Evolutionary conservation across 2,329 filamentous ascomycete species (phyloP).

Genomic region (Emmonsiellopsis sp.): DNA sequence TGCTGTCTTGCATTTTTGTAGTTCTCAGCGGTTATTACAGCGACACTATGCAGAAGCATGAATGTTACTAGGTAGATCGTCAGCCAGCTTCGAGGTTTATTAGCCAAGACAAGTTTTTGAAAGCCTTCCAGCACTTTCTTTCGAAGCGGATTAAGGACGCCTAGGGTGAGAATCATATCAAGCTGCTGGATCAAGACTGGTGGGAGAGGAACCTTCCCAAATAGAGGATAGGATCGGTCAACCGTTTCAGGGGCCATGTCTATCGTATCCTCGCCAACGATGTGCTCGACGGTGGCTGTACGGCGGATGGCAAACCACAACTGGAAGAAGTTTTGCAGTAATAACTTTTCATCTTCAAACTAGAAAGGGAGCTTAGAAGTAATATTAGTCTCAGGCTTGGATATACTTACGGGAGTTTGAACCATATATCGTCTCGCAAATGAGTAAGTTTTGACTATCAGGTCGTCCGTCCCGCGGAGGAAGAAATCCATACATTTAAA

Average conservation of each 20-base stretch:
- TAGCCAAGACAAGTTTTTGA: neutral
- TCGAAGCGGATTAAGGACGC: neutral
- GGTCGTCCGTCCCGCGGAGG: neutral
- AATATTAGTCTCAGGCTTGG: neutral
- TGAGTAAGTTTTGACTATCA: neutral
- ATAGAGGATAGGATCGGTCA: neutral
- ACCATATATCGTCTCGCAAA: neutral
- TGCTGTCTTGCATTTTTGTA: neutral
- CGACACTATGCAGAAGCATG: neutral
- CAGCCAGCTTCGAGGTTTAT: neutral
- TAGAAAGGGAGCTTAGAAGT: neutral
- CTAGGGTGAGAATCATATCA: neutral
- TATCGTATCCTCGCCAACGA: neutral
- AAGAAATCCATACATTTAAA: neutral
- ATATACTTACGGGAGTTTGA: neutral
- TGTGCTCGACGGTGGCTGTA: neutral
- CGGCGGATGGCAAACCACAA: neutral
- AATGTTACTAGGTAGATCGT: neutral
- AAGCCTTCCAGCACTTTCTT: neutral
- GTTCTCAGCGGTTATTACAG: neutral
- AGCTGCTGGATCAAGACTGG: neutral
- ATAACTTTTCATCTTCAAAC: neutral
- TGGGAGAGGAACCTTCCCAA: neutral
- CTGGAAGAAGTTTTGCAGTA: neutral
- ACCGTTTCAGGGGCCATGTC: neutral